phyloP scores from a whole-genome alignment of 2,329 filamentous ascomycete species.

The Xylariaceae sp. region DNA sequence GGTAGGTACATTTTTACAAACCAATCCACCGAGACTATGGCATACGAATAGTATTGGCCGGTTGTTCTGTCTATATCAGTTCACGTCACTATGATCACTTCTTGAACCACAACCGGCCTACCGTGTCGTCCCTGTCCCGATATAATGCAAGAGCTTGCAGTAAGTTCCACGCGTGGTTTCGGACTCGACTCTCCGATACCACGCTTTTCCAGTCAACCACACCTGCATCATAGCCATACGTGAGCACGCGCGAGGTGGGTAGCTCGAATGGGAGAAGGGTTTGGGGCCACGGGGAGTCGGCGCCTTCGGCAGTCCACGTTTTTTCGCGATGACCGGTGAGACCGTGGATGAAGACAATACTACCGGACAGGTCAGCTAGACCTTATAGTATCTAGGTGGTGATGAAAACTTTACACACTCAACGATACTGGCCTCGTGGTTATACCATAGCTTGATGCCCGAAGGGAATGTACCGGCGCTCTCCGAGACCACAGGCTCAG shows the following conservation, averaged over 20 bases:
- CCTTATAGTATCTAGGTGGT: background rate
- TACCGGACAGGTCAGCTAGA: background rate
- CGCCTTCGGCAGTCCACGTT: constrained; percentile 34
- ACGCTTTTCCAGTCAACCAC: constrained; percentile 15
- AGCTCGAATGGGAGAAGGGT: constrained; percentile 31
- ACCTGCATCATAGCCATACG: constrained; percentile 38
- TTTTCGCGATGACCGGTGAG: constrained; percentile 34
- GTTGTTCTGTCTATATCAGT: constrained; percentile 14
- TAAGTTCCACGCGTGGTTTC: constrained; percentile 31
- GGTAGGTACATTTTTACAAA: constrained; percentile 32
- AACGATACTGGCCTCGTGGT: background rate
- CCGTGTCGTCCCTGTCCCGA: constrained; percentile 17
- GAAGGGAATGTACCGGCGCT: background rate
- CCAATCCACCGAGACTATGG: constrained; percentile 37
- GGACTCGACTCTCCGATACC: constrained; percentile 25
- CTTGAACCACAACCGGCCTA: background rate
- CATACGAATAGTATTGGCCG: constrained; percentile 34
- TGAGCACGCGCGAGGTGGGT: constrained; percentile 32
- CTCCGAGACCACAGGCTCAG: background rate
- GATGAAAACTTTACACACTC: background rate
- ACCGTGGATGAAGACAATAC: constrained; percentile 35
- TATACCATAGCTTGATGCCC: background rate
- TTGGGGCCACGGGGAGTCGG: constrained; percentile 31
- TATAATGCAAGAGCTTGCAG: constrained; percentile 27
- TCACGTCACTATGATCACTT: background rate